phyloP scores from a whole-genome alignment of 2,329 filamentous ascomycete species.

The Akanthomyces muscarius region DNA sequence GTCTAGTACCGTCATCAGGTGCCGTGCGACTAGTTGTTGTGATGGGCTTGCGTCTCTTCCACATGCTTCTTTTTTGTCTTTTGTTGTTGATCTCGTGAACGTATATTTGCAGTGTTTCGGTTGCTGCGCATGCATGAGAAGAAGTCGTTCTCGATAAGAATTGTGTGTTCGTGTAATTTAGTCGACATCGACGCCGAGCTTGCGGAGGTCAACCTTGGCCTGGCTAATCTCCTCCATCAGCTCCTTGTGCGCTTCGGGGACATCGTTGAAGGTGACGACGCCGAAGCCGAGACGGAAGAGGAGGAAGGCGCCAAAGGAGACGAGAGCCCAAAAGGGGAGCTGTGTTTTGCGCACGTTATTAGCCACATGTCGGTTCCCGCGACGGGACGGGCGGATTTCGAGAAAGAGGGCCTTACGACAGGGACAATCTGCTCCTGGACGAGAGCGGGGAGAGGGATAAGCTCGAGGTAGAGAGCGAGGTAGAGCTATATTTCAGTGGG shows the following conservation, averaged over 20 bases:
- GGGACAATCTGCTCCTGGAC: conserved; percentile 85
- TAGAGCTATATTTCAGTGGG: conserved; percentile 63
- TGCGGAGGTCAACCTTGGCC: conserved; percentile 69
- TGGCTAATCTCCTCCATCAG: conserved; percentile 78
- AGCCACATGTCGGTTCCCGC: neutral
- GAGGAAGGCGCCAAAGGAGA: conserved; percentile 87
- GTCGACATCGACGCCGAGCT: conserved; percentile 75
- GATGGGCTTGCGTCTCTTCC: neutral
- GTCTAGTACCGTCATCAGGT: neutral
- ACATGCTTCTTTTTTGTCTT: neutral
- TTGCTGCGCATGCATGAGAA: neutral
- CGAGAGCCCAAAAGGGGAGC: conserved; percentile 90
- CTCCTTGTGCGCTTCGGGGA: conserved; percentile 84
- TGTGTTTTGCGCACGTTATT: conserved; percentile 33
- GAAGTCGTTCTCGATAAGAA: neutral
- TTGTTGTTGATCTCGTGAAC: neutral
- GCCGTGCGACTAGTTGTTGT: neutral
- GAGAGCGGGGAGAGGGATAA: conserved; percentile 73
- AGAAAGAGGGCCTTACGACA: conserved; percentile 57
- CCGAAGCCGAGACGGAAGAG: conserved; percentile 89
- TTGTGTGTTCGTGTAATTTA: conserved; percentile 31
- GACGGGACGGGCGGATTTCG: neutral
- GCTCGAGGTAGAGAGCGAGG: conserved; percentile 76
- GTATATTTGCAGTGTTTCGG: neutral
- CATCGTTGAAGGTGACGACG: conserved; percentile 94